Conservation (phyloP, 2,329 filamentous ascomycete genomes). For the Sclerotinia sclerotiorum region DNA sequence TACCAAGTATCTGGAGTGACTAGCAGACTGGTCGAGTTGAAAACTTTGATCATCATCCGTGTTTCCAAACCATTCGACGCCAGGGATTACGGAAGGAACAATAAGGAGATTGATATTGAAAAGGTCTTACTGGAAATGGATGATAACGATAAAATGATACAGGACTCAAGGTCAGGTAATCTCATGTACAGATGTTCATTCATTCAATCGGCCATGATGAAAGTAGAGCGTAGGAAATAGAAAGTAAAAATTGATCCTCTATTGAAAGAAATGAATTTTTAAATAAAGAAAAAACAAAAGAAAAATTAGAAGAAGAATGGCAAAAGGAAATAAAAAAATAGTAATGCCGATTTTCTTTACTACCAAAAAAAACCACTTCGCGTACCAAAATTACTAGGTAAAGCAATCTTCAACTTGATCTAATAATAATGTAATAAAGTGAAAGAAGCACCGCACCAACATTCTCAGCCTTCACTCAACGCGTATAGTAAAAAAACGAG, state of each 20-base stretch:
- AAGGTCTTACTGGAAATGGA: background rate
- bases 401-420: background rate
- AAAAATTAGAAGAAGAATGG: too few species aligned
- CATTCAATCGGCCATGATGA: background rate
- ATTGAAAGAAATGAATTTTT: background rate
- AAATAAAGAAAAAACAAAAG: background rate
- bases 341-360: too few species aligned
- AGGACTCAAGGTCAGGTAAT: background rate
- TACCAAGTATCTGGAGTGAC: too few species aligned
- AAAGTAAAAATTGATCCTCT: background rate
- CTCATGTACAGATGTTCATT: background rate
- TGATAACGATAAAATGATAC: slow-evolving; percentile 1
- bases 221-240: background rate
- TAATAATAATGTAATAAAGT: slow-evolving; percentile 8
- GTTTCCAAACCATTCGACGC: background rate
- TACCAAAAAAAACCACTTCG: background rate
- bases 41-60: background rate
- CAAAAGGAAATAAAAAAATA: too few species aligned
- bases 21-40: background rate
- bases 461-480: slow-evolving; percentile 20
- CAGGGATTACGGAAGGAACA: slow-evolving; percentile 11
- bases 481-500: slow-evolving; percentile 10
- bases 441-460: slow-evolving; percentile 15
- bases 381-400: background rate
- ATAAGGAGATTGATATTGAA: background rate